Base-by-base conservation (phyloP, 176 grass and related monocot genomes). In the Zizania latifolia region DNA sequence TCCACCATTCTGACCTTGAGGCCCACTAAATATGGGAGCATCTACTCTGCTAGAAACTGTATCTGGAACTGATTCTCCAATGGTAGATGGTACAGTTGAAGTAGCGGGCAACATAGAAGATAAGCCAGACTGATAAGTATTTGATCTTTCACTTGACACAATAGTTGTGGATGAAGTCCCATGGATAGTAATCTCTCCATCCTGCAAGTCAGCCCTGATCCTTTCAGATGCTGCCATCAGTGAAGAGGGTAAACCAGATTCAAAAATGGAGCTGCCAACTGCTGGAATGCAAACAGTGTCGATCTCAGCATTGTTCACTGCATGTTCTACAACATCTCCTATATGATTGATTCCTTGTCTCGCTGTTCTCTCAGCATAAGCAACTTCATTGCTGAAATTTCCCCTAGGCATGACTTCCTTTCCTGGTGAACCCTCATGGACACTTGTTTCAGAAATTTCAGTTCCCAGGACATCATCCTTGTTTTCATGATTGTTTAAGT, bases 101-200 rank as follows among this genome's bases (percentile, higher is more conserved):
- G 83, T 68, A 77, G 78, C 61, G 81, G 81, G 45, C 35, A 66
- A 74, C 37, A 36, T 40, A 37, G 84, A 71, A 65, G 71, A 78
- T 64, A 66, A 78, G 70, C 76, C 77, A 46, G 73, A 80, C 32
- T 71, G 81, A 79, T 78, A 74, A 75, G 70, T 76, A 74, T 90
- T 78, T 55, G 67, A 74, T 45, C 80, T 81, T 80, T 93, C 94
- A 82, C 48, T 77, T 71, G 87, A 72, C 59, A 83, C 22, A 41
- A 72, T 72, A 82, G 40, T 50, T 70, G 70, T 39, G 3, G 73
- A 82, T 22, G 81, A 77, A 63, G 17, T 66, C 31, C 46, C 74
- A 65, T 81, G 35, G 28, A 80, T 61, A 74, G 72, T 46, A 71
- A 59, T 46, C 68, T 83, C 72, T 59, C 65, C 83, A 51, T 53